A percentile compares a stretch with the other conserved stretches of the same genome.
These are phyloP conservation scores for Chaetomiaceae sp. DNA, from an alignment of 2,329 filamentous ascomycete species.

Conservation along the genomic window DNA sequence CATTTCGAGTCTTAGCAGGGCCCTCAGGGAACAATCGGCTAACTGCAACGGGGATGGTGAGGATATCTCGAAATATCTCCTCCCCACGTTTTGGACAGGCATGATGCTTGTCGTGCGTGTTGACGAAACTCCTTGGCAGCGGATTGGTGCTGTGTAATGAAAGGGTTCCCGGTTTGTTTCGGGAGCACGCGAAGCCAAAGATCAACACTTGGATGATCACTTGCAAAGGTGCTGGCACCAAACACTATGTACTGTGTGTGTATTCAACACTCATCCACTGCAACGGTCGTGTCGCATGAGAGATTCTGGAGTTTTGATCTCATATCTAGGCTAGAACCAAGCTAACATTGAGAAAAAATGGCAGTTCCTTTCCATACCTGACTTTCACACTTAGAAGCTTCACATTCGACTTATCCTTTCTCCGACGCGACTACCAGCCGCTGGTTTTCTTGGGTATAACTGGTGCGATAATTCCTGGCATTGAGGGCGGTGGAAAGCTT, in stretches of 20 bases:
- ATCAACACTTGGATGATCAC: not conserved
- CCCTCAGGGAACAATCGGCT: not conserved
- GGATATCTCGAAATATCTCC: too few species aligned
- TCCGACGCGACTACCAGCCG: too few species aligned
- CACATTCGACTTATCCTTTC: not conserved
- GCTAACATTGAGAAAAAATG: too few species aligned
- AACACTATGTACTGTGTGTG: too few species aligned
- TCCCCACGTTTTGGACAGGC: not conserved
- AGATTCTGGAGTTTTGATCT: too few species aligned
- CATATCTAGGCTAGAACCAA: too few species aligned
- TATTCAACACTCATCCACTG: too few species aligned
- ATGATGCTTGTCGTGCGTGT: not conserved
- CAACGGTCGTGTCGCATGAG: too few species aligned
- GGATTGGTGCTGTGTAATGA: not conserved
- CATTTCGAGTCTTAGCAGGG: not conserved
- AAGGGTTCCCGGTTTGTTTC: not conserved
- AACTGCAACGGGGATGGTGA: not conserved
- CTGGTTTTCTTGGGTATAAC: not conserved
- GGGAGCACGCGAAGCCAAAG: not conserved
- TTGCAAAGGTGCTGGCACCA: too few species aligned
- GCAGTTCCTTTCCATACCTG: too few species aligned
- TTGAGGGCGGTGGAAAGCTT: not conserved
- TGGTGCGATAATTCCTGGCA: constrained; percentile 1
- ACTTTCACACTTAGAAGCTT: not conserved
- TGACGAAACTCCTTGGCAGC: not conserved